A percentile compares a stretch with the other conserved stretches of the same genome.
Conservation (phyloP, 192 early-diverging fungal genomes). For the Coemansia sp. region DNA sequence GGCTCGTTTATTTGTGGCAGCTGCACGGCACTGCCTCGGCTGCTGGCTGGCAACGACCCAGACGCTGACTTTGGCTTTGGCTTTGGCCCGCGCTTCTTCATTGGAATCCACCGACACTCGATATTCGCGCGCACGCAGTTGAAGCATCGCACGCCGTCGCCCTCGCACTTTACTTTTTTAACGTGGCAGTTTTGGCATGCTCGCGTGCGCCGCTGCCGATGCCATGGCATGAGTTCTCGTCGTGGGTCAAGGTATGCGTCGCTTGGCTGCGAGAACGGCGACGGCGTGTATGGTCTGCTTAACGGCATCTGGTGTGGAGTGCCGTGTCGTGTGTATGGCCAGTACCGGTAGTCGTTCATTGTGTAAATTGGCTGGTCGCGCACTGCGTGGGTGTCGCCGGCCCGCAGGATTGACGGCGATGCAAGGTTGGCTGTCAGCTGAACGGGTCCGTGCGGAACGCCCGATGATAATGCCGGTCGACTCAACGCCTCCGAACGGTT, state of each 20-base stretch:
- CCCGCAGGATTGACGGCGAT: background rate
- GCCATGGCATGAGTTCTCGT: slow-evolving; percentile 12
- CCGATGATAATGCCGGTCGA: background rate
- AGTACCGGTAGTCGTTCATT: slow-evolving; percentile 28
- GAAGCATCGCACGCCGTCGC: slow-evolving; percentile 26
- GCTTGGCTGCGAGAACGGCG: background rate
- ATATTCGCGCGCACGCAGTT: slow-evolving; percentile 27
- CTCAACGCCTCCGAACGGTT: background rate
- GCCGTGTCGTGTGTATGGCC: slow-evolving; percentile 24
- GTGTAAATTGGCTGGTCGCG: slow-evolving; percentile 20
- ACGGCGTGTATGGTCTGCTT: background rate
- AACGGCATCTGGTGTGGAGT: background rate
- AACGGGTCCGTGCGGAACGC: background rate
- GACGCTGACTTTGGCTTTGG: slow-evolving; percentile 17
- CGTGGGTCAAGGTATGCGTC: background rate
- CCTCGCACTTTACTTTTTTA: slow-evolving; percentile 45
- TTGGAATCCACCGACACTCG: slow-evolving; percentile 47
- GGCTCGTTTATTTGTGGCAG: slow-evolving; percentile 1
- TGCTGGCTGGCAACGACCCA: slow-evolving; percentile 1
- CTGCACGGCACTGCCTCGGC: background rate
- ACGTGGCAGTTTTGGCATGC: slow-evolving; percentile 47
- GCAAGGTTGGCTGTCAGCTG: background rate
- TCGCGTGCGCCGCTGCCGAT: slow-evolving; percentile 33
- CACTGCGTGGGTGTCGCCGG: slow-evolving; percentile 6
- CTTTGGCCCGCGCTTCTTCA: slow-evolving; percentile 51